phyloP scores from a whole-genome alignment of 2,329 filamentous ascomycete genomes.

The Thielaviopsis musarum region DNA sequence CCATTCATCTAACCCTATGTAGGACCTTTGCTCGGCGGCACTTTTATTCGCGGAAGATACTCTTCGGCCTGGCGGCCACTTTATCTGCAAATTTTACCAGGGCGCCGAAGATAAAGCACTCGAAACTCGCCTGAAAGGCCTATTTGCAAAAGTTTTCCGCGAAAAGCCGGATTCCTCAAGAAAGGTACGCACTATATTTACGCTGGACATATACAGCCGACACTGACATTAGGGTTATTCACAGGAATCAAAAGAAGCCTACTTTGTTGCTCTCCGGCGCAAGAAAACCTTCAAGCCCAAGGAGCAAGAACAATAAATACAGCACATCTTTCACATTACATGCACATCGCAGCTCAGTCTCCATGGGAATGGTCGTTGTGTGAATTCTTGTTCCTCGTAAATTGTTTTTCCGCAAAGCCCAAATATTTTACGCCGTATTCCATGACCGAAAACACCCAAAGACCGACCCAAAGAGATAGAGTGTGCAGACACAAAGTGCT shows the following conservation, averaged over 20 bases:
- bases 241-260: slow-evolving; percentile 71
- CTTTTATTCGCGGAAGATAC: slow-evolving; percentile 75
- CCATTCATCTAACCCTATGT: slow-evolving; percentile 3
- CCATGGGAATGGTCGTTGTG: slow-evolving; percentile 9
- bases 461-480: slow-evolving; percentile 12
- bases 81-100: slow-evolving; percentile 96
- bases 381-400: slow-evolving; percentile 12
- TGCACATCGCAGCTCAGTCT: neutral
- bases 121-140: slow-evolving; percentile 53
- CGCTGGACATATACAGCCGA: neutral
- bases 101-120: slow-evolving; percentile 70
- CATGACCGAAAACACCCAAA: slow-evolving; percentile 10
- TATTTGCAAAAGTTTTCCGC: slow-evolving; percentile 67
- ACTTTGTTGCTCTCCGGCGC: slow-evolving; percentile 63
- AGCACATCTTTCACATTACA: neutral
- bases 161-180: slow-evolving; percentile 88
- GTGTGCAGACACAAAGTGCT: neutral
- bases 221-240: slow-evolving; percentile 3
- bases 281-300: slow-evolving; percentile 23
- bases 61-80: slow-evolving; percentile 66
- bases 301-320: slow-evolving; percentile 1
- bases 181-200: slow-evolving; percentile 40
- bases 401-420: slow-evolving; percentile 10
- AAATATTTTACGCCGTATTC: slow-evolving; percentile 9
- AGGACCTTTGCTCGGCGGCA: slow-evolving; percentile 79